phyloP scores from a whole-genome alignment of 2,329 filamentous ascomycete genomes.

The Fusarium torulosum region DNA sequence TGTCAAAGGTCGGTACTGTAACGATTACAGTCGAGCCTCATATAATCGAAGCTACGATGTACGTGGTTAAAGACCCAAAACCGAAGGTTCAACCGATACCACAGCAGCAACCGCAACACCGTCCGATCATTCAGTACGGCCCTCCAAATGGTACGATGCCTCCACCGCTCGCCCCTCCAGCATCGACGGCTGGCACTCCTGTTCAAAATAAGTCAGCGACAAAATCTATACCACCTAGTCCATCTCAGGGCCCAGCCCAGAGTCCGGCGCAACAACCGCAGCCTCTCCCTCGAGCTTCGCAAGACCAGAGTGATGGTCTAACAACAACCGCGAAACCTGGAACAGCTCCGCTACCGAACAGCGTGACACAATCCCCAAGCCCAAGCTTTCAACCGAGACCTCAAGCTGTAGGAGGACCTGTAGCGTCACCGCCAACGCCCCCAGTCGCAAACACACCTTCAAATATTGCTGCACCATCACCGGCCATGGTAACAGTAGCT shows the following conservation, averaged over 20 bases:
- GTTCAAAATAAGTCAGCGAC: conserved; percentile 35
- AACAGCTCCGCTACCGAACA: conserved; percentile 33
- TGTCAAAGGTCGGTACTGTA: conserved; percentile 79
- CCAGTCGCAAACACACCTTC: conserved; percentile 40
- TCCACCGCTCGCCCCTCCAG: conserved; percentile 58
- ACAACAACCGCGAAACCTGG: conserved; percentile 31
- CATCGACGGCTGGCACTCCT: conserved; percentile 45
- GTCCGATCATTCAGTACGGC: conserved; percentile 75
- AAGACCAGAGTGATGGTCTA: conserved; percentile 27
- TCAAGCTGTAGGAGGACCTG: conserved; percentile 27
- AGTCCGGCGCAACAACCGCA: conserved; percentile 37
- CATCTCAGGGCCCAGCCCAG: conserved; percentile 35
- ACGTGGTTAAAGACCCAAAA: conserved; percentile 75
- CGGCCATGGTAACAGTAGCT: conserved; percentile 43
- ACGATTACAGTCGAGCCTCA: conserved; percentile 84
- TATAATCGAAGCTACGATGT: conserved; percentile 81
- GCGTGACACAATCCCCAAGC: conserved; percentile 32
- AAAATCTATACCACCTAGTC: conserved; percentile 38
- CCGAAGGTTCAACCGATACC: conserved; percentile 56
- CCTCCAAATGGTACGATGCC: conserved; percentile 73
- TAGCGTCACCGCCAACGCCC: conserved; percentile 41
- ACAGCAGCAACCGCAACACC: conserved; percentile 49
- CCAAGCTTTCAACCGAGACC: conserved; percentile 39
- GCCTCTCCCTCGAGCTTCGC: conserved; percentile 30
- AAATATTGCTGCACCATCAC: conserved; percentile 39